Percentiles rank a stretch among this genome's conserved stretches.
phyloP scores from a whole-genome alignment of 139 green algal genomes.

The Trebouxia sp. region DNA sequence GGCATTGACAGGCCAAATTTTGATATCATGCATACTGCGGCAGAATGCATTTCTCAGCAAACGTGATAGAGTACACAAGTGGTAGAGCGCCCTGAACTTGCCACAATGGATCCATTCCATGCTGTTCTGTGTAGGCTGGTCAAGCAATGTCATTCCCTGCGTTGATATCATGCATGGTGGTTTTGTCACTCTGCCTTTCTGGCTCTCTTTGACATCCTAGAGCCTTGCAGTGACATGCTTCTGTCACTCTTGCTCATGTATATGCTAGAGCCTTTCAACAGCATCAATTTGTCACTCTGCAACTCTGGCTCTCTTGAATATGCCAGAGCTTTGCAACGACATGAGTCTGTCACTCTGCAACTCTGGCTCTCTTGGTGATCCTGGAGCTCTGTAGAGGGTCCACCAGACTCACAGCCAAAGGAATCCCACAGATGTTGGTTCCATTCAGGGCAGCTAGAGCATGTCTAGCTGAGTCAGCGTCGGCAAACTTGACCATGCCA shows the following conservation, averaged over 20 bases:
- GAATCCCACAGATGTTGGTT: constrained; percentile 42
- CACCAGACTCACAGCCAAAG: constrained; percentile 14
- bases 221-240: not conserved
- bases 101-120: constrained; percentile 2
- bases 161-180: no score
- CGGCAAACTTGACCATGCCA: constrained; percentile 52
- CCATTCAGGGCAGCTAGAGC: constrained; percentile 52
- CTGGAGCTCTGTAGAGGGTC: constrained; percentile 22
- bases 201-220: no score
- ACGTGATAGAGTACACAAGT: not conserved
- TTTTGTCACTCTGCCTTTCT: no score
- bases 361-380: constrained; percentile 33
- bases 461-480: constrained; percentile 35
- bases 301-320: no score
- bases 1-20: not conserved
- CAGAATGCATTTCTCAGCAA: constrained; percentile 25
- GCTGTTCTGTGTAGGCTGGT: no score
- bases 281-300: no score
- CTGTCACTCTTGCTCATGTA: no score
- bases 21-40: not conserved
- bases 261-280: no score
- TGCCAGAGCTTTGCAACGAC: no score
- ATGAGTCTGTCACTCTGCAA: constrained; percentile 27
- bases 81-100: not conserved
- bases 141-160: no score